Conservation (phyloP, 129 eudicot genomes). For the carrot (Daucus carota) region DNA sequence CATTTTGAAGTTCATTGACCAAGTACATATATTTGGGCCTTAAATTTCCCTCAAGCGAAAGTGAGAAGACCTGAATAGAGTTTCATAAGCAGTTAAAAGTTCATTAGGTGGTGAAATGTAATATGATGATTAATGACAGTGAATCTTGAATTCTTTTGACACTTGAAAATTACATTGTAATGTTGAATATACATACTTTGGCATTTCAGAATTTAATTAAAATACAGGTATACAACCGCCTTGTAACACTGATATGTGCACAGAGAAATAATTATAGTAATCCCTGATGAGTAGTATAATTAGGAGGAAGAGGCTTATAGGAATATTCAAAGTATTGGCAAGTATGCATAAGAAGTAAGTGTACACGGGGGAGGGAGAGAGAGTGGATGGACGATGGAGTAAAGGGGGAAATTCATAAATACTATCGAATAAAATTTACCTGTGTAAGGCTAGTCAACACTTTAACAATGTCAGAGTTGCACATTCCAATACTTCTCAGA, state of each 20-base stretch:
- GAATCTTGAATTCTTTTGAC: neutral
- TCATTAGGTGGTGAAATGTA: neutral
- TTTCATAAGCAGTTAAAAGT: neutral
- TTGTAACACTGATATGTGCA: neutral
- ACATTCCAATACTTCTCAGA: conserved; percentile 87
- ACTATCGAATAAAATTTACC: conserved; percentile 32
- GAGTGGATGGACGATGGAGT: no score
- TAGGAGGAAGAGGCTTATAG: neutral
- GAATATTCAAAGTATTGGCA: neutral
- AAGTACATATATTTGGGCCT: conserved; percentile 85
- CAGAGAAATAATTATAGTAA: neutral
- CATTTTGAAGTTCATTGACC: conserved; percentile 78
- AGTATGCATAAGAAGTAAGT: neutral
- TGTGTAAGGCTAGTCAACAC: conserved; percentile 85
- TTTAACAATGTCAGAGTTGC: conserved; percentile 69
- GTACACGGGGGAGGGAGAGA: neutral
- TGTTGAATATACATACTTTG: neutral
- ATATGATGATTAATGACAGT: neutral
- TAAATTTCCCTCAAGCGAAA: conserved; percentile 83
- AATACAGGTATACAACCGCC: neutral
- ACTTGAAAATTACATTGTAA: neutral
- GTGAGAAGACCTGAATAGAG: conserved; percentile 66
- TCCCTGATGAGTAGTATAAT: neutral
- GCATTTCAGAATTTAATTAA: neutral
- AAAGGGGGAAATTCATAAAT: neutral